These are phyloP conservation scores for Eutrema heterophyllum DNA, from an alignment of 345 rosid genomes.

Conservation along the genomic window DNA sequence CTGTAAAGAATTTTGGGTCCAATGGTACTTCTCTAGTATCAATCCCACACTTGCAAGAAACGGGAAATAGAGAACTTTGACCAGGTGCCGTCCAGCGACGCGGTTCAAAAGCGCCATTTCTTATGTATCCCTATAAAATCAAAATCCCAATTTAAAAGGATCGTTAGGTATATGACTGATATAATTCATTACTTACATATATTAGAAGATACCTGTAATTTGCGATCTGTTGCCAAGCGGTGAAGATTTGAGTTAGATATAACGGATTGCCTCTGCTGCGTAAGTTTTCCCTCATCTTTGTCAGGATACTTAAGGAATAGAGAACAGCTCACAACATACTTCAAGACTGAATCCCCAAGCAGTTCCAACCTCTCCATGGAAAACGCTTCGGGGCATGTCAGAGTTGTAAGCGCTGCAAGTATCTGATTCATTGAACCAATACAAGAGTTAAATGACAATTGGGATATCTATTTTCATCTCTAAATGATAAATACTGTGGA, in stretches of 20 bases:
- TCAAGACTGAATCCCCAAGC: conserved; percentile 93
- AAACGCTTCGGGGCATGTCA: conserved; percentile 63
- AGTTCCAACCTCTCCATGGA: conserved; percentile 96
- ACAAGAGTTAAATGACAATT: not conserved
- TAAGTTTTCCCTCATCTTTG: conserved; percentile 68
- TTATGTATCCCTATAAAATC: conserved; percentile 57
- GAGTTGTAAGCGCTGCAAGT: conserved; percentile 75
- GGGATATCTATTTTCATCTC: not conserved
- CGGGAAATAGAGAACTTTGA: conserved; percentile 43
- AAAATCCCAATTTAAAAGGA: not conserved
- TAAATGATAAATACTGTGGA: conserved; percentile 1
- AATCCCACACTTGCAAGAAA: conserved; percentile 64
- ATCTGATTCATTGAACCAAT: conserved; percentile 42
- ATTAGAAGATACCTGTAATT: conserved; percentile 57
- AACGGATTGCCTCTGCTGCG: conserved; percentile 35
- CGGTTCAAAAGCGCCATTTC: conserved; percentile 77
- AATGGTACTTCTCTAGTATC: conserved; percentile 67
- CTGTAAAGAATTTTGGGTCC: conserved; percentile 51
- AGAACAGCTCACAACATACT: conserved; percentile 71
- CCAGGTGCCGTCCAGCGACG: conserved; percentile 96
- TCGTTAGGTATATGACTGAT: not conserved
- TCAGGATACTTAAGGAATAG: conserved; percentile 62
- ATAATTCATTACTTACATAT: not conserved
- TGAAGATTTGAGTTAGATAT: conserved; percentile 70
- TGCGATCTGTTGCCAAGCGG: conserved; percentile 49